phyloP scores from a whole-genome alignment of 164 flowering plant genomes.

The Protea cynaroides region DNA sequence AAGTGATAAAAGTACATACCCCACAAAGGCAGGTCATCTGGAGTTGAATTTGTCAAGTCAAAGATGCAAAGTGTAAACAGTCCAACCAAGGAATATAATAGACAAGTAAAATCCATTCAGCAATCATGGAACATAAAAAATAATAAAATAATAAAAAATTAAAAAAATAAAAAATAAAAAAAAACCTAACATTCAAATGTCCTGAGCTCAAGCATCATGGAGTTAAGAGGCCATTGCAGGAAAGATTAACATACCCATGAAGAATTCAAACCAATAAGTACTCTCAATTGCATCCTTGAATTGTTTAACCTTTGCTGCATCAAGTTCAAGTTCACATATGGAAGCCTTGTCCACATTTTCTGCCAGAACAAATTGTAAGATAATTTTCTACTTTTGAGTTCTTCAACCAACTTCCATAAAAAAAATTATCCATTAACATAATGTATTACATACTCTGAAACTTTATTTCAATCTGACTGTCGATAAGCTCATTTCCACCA shows the following conservation, averaged over 20 bases:
- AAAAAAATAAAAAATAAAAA: no score
- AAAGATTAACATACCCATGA: constrained; percentile 65
- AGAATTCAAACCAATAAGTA: constrained; percentile 94
- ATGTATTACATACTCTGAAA: constrained; percentile 53
- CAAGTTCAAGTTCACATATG: constrained; percentile 71
- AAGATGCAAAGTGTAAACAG: constrained; percentile 4
- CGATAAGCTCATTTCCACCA: constrained; percentile 98
- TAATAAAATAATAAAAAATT: no score
- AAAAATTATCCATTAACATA: constrained; percentile 1
- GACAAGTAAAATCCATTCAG: background rate
- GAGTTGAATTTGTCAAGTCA: constrained; percentile 16
- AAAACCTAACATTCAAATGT: background rate
- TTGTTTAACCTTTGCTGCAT: constrained; percentile 70
- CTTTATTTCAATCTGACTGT: constrained; percentile 80
- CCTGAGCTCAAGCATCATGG: background rate
- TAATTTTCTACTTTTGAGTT: background rate
- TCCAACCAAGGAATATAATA: constrained; percentile 6
- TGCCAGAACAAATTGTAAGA: constrained; percentile 22
- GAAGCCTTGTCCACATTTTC: constrained; percentile 69
- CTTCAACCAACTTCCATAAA: background rate
- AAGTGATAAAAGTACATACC: constrained; percentile 46
- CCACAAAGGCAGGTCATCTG: constrained; percentile 97
- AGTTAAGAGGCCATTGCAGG: background rate
- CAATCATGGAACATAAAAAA: background rate
- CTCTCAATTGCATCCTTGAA: constrained; percentile 95